These are phyloP conservation scores for Xanthoconium stramineum DNA, from an alignment of 768 basidiomycete genomes.

Conservation along the genomic window DNA sequence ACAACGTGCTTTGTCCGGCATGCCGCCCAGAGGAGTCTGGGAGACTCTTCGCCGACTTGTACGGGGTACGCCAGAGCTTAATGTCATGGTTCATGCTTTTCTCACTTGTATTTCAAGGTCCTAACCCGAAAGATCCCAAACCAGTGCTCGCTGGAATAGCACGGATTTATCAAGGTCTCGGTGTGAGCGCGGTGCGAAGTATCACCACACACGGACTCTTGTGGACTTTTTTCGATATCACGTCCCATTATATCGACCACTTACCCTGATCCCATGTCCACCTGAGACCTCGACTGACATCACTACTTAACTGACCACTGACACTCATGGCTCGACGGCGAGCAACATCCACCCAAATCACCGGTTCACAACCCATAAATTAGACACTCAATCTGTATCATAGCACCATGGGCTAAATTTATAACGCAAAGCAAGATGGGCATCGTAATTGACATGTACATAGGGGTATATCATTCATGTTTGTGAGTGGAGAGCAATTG, in stretches of 20 bases:
- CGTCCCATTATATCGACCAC: slow-evolving; percentile 68
- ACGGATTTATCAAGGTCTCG: slow-evolving; percentile 89
- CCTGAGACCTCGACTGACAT: neutral
- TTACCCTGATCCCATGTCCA: slow-evolving; percentile 35
- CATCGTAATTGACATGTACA: slow-evolving; percentile 6
- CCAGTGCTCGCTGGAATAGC: slow-evolving; percentile 72
- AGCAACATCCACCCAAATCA: slow-evolving; percentile 2
- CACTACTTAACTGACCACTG: slow-evolving; percentile 5
- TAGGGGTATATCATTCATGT: neutral
- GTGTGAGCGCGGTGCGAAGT: slow-evolving; percentile 88
- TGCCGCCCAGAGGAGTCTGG: slow-evolving; percentile 63
- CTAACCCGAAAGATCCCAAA: slow-evolving; percentile 76
- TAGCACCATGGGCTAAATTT: slow-evolving; percentile 16
- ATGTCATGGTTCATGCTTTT: neutral
- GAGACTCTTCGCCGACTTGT: slow-evolving; percentile 78
- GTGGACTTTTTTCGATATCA: slow-evolving; percentile 91
- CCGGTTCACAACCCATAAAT: slow-evolving; percentile 11
- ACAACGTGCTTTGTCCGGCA: slow-evolving; percentile 82
- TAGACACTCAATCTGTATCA: slow-evolving; percentile 25
- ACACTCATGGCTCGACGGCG: slow-evolving; percentile 8
- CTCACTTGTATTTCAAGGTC: slow-evolving; percentile 43
- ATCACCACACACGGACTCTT: slow-evolving; percentile 91
- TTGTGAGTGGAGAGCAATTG: neutral
- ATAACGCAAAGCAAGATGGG: slow-evolving; percentile 8
- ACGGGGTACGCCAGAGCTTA: slow-evolving; percentile 51